Conservation (phyloP, 2,329 filamentous ascomycete species). For the Raffaelea deltoideospora region DNA sequence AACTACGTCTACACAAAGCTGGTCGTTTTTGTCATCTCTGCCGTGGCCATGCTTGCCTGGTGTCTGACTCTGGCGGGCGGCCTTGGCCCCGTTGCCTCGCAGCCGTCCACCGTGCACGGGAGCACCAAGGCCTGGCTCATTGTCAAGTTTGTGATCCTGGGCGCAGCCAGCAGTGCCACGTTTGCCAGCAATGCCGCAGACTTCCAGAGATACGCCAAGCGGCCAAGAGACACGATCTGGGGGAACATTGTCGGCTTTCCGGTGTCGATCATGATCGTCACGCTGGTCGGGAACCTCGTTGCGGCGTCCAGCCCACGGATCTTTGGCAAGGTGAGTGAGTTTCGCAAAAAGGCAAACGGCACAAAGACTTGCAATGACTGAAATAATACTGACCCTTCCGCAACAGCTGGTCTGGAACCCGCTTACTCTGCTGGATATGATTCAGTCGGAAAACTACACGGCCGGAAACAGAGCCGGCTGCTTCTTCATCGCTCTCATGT, state of each 20-base stretch:
- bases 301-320: constrained; percentile 3
- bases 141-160: constrained; percentile 20
- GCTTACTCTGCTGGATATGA: constrained; percentile 2
- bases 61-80: constrained; percentile 3
- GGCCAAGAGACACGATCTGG: constrained; percentile 23
- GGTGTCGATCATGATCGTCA: constrained; percentile 20
- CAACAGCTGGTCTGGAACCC: constrained; percentile 7
- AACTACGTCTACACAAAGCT: constrained; percentile 6
- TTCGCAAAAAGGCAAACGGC: not conserved
- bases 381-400: too few species aligned
- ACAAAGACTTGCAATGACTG: too few species aligned
- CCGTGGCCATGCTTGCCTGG: constrained; percentile 6
- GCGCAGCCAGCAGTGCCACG: constrained; percentile 19
- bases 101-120: constrained; percentile 16
- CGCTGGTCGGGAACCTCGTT: constrained; percentile 20
- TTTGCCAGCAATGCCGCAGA: constrained; percentile 26
- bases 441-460: constrained; percentile 3
- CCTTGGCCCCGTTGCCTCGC: constrained; percentile 11
- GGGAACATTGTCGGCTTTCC: constrained; percentile 26
- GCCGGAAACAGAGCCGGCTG: constrained; percentile 3
- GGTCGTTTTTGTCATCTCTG: constrained; percentile 4
- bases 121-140: constrained; percentile 20
- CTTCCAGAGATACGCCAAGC: constrained; percentile 25
- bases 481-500: constrained; percentile 6
- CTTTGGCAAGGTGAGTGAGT: constrained; percentile 4